Base-by-base conservation (phyloP, 352 stramenopile genomes). In the Pythium phragmiticola region DNA sequence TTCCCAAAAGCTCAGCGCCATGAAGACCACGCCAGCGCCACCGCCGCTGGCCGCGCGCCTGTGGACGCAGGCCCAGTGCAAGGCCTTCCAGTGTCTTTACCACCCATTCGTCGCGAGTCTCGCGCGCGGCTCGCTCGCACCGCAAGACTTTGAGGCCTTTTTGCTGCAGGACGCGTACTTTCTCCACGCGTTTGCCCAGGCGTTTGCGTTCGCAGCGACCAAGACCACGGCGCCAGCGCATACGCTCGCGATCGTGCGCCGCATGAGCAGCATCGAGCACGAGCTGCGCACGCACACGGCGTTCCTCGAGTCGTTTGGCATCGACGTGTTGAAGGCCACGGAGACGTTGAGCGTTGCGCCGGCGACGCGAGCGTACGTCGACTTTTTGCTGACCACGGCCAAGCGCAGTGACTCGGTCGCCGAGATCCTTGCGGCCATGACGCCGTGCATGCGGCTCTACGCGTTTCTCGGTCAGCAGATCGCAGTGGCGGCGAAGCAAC, bases 131-230 rank as follows among this genome's bases (percentile, higher is more conserved):
- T 64, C 62, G 53, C 70, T 87, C 46, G 58, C 67, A 0, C 43
- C 33, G 16, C 41, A 54, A 2, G 60, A 72, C 61, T 87, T 87
- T 59, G 46, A 81, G 46, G 63, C 68, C 41, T 87, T 82, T 49
- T 56, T 87, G 56, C 63, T 81, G 51, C 78, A 87, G 66, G 78
- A 87, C 63, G 76, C 78, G 34, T 85, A 77, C 68, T 87, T 74
- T 54, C 60, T 87, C 19, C 62, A 79, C 26, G 76, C 66, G 5
- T 87, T 87, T 56, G 65, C 70, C 45, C 73, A 82, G 66, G 76
- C 78, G 28, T 87, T 82, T 60, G 78, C 74, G 54, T 63, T 69
- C 41, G 76, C 76, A 4, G 60, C 80, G 43, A 78, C 70, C 57
- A 87, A 87, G 66, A 71, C 70, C 5, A 46, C 51, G 23, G 52